A percentile compares a stretch with the other conserved stretches of the same genome.
phyloP scores from a whole-genome alignment of 106 monocot species.

The Phalaenopsis equestris region DNA sequence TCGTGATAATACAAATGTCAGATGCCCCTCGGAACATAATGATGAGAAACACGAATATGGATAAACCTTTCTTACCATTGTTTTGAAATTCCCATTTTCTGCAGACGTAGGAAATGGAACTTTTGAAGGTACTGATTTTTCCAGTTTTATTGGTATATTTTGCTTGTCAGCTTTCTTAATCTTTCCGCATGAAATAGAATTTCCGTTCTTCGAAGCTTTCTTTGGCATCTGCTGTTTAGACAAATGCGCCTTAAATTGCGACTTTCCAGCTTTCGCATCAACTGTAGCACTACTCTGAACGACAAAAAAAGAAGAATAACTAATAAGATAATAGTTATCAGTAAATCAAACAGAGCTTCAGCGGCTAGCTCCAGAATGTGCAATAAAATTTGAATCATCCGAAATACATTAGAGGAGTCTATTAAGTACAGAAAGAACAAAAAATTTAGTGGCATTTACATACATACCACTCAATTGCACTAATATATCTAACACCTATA shows the following conservation, averaged over 20 bases:
- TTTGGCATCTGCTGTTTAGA: slow-evolving; percentile 11
- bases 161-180: slow-evolving; percentile 24
- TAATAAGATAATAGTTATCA: neutral
- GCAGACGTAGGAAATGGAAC: slow-evolving; percentile 5
- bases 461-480: too few relatives aligned
- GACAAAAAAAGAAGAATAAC: neutral
- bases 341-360: neutral
- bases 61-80: slow-evolving; percentile 22
- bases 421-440: neutral
- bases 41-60: neutral
- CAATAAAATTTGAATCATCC: neutral
- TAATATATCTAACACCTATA: too few relatives aligned
- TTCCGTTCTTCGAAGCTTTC: slow-evolving; percentile 20
- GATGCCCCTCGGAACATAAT: neutral
- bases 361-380: neutral
- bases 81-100: slow-evolving; percentile 14
- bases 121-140: slow-evolving; percentile 17
- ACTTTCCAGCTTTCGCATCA: slow-evolving; percentile 30
- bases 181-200: slow-evolving; percentile 12
- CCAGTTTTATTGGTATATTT: slow-evolving; percentile 8
- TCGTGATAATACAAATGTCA: neutral
- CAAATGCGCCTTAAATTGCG: slow-evolving; percentile 4
- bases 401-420: neutral
- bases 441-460: neutral
- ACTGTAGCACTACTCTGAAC: slow-evolving; percentile 24